Base-by-base conservation (phyloP, 306 rosid species). In the Prunus mira region DNA sequence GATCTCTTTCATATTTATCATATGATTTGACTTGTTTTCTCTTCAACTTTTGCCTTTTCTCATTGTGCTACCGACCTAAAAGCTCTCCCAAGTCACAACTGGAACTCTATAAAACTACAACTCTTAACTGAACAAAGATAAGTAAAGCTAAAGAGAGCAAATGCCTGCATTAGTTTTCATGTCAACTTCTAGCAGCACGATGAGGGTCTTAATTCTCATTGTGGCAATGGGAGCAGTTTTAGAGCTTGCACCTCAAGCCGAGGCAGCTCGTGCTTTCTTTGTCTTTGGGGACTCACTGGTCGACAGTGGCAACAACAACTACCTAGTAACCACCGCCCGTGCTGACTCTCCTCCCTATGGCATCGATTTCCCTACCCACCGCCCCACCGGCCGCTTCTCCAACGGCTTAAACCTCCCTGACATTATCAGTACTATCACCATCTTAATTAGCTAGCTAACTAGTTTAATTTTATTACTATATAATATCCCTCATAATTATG, bases 351-450 rank as follows among this genome's bases (percentile, higher is more conserved):
- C 88, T 11, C 93, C 93, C 4, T 80, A 87, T 10, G 91, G 91
- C 74, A 72, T 89, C 27, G 93, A 89, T 56, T 86, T 78, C 13
- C 89, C 91, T 3, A 80, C 87, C 5, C 87, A 62, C 50, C 80
- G 77, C 19, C 93, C 91, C 67, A 87, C 88, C 7, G 90, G 93
- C 17, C 91, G 90, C 71, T 89, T 89, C 88, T 87, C 93, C 79
- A 87, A 89, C 22, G 93, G 89, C 81, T 56, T 83, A 47, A 87
- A 85, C 87, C 81, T 89, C 65, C 89, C 93, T 18, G 91, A 89
- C 82, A 70, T 87, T 20, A 84, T 87, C 67, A 76, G 86, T 82
- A 24, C 25, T 74, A 54, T 17, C 18, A 47, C 54, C 54, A 49
- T 49, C 54, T 12, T 49, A 14, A 3, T 12, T 49, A 49, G 13